Percentiles rank a stretch among this genome's conserved stretches.
Evolutionary conservation across 106 monocot genomes (phyloP).

Genomic region (Dioscorea dumetorum): DNA sequence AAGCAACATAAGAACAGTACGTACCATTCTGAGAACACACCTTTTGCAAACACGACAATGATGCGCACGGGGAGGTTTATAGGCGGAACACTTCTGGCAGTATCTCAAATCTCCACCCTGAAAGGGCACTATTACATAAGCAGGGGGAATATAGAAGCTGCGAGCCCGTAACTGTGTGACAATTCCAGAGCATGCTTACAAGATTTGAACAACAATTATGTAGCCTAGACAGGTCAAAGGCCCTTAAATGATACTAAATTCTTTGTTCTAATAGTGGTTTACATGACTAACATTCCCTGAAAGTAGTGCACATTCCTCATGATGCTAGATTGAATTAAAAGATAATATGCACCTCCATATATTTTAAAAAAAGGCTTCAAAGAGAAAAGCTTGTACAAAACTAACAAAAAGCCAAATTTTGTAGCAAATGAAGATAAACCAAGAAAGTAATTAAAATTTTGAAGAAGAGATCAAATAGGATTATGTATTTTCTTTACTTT

Average conservation of each 20-base stretch:
- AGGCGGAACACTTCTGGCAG: constrained; percentile 91
- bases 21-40: constrained; percentile 97
- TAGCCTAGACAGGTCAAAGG: too few species aligned
- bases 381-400: too few species aligned
- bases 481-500: too few species aligned
- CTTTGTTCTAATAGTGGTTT: background rate
- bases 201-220: background rate
- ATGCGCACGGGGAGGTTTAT: constrained; percentile 97
- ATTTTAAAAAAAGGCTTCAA: too few species aligned
- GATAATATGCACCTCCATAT: too few species aligned
- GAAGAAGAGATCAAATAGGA: too few species aligned
- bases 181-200: background rate
- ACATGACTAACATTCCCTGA: background rate
- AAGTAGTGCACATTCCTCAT: background rate
- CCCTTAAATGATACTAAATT: background rate
- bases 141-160: background rate
- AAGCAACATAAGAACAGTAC: constrained; percentile 4
- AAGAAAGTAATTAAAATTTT: too few species aligned
- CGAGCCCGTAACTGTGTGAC: background rate
- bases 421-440: too few species aligned
- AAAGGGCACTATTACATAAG: constrained; percentile 3
- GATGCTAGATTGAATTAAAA: background rate
- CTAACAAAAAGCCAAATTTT: too few species aligned
- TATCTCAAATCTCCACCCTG: constrained; percentile 97
- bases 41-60: constrained; percentile 99